These are phyloP conservation scores for Capsicum chinense DNA, from an alignment of 257 asterid genomes.

Conservation along the genomic window DNA sequence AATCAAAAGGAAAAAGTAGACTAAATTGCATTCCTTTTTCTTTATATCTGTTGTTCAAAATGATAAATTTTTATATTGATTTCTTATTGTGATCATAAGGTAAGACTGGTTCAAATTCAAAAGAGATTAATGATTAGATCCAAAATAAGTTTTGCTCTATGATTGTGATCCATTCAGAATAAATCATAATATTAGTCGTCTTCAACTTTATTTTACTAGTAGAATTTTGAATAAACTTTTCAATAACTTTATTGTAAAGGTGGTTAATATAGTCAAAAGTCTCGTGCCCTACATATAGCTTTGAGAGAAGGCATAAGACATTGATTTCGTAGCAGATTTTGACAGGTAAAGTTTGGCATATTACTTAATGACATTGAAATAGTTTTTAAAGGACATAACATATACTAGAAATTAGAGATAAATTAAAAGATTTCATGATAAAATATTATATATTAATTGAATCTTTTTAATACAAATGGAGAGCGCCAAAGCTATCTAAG, in stretches of 20 bases:
- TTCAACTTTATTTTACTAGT: not conserved
- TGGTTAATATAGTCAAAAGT: not conserved
- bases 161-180: not conserved
- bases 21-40: not conserved
- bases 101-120: constrained; percentile 1
- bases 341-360: constrained; percentile 5
- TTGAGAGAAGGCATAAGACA: not conserved
- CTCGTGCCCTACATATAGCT: not conserved
- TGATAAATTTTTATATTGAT: not conserved
- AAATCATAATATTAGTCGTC: not conserved
- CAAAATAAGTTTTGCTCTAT: not conserved
- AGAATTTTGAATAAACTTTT: not conserved
- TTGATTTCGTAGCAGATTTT: not conserved
- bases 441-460: no score
- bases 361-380: not conserved
- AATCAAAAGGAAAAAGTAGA: not conserved
- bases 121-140: not conserved
- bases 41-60: not conserved
- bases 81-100: not conserved
- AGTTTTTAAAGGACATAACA: not conserved
- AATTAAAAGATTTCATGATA: no score
- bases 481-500: no score
- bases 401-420: not conserved
- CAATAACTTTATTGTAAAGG: not conserved
- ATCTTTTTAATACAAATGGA: no score